phyloP scores from a whole-genome alignment of 148 eudicot genomes.

The Chenopodium album region DNA sequence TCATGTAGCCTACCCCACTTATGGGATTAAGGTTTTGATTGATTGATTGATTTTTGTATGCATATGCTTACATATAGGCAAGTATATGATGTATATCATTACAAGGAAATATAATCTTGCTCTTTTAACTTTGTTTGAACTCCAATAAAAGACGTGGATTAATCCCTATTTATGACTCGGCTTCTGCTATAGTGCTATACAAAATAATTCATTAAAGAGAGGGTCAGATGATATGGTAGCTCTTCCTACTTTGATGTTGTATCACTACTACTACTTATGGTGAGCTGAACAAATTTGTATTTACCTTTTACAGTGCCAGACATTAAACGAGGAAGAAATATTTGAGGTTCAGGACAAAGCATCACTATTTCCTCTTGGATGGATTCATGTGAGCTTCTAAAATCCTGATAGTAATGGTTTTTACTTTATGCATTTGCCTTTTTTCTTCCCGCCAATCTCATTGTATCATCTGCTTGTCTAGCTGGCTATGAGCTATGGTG shows the following conservation, averaged over 20 bases:
- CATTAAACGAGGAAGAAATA: constrained; percentile 90
- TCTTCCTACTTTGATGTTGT: not conserved
- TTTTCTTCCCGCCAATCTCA: not conserved
- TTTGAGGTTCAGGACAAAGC: constrained; percentile 90
- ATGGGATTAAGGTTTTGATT: no score
- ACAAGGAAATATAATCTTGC: not conserved
- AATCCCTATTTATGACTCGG: not conserved
- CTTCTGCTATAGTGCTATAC: not conserved
- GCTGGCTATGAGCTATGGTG: not conserved
- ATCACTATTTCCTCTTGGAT: constrained; percentile 91
- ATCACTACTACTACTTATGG: not conserved
- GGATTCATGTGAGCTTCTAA: constrained; percentile 88
- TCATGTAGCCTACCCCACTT: no score
- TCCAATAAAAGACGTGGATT: not conserved
- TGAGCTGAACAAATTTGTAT: constrained; percentile 8
- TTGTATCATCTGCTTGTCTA: not conserved
- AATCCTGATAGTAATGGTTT: not conserved
- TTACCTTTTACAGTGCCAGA: constrained; percentile 67
- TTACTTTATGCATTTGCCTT: not conserved
- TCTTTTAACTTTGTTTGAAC: not conserved
- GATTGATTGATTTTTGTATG: not conserved
- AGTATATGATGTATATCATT: not conserved
- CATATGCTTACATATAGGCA: not conserved
- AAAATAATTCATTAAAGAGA: not conserved
- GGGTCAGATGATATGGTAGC: not conserved